A percentile compares a stretch with the other conserved stretches of the same genome.
Conservation (phyloP, 495 filamentous ascomycete genomes). For the Aspergillus avenaceus region DNA sequence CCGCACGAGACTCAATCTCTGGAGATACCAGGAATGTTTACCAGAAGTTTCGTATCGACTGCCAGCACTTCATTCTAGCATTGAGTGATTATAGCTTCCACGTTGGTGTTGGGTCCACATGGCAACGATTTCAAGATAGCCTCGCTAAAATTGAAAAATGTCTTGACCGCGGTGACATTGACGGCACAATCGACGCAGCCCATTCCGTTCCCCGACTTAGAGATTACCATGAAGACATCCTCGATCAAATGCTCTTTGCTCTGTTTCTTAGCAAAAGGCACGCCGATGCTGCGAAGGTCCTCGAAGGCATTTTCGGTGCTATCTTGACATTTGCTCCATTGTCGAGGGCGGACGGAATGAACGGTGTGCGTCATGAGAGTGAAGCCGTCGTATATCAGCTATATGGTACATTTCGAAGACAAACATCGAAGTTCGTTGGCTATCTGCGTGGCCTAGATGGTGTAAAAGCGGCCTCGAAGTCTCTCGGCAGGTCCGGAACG, state of each 20-base stretch:
- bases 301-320: slow-evolving; percentile 72
- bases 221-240: slow-evolving; percentile 67
- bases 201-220: slow-evolving; percentile 58
- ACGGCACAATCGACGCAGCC: slow-evolving; percentile 49
- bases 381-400: slow-evolving; percentile 47
- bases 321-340: slow-evolving; percentile 65
- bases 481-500: slow-evolving; percentile 21
- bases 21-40: slow-evolving; percentile 40
- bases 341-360: slow-evolving; percentile 39
- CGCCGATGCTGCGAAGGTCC: slow-evolving; percentile 61
- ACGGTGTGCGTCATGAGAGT: slow-evolving; percentile 29
- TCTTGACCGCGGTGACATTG: slow-evolving; percentile 44
- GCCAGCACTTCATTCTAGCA: slow-evolving; percentile 69
- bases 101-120: slow-evolving; percentile 64
- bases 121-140: slow-evolving; percentile 63
- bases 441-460: slow-evolving; percentile 43
- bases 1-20: slow-evolving; percentile 33
- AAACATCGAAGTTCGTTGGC: slow-evolving; percentile 58
- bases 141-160: slow-evolving; percentile 59
- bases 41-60: slow-evolving; percentile 66
- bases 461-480: slow-evolving; percentile 39
- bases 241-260: slow-evolving; percentile 74
- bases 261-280: slow-evolving; percentile 57
- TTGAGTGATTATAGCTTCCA: slow-evolving; percentile 74
- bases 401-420: slow-evolving; percentile 61